These are phyloP conservation scores for Monosporascus sp. DNA, from an alignment of 2,329 filamentous ascomycete species.

Conservation along the genomic window DNA sequence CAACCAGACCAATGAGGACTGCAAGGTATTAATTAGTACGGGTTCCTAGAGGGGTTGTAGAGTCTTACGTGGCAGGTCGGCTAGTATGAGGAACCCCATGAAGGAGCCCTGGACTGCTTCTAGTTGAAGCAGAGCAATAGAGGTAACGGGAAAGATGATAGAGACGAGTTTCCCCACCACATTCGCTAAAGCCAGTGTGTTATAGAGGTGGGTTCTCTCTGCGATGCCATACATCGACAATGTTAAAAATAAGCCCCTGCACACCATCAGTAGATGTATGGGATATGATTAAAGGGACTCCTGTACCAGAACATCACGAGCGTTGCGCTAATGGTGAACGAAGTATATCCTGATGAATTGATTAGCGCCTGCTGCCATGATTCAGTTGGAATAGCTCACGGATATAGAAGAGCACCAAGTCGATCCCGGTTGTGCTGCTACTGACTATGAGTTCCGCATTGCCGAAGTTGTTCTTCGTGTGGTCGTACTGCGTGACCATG, in stretches of 20 bases:
- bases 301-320: conserved; percentile 11
- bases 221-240: conserved; percentile 12
- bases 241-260: conserved; percentile 10
- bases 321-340: conserved; percentile 9
- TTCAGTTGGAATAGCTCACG: conserved; percentile 1
- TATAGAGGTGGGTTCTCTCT: conserved; percentile 3
- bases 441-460: conserved; percentile 9
- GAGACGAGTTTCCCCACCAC: conserved; percentile 8
- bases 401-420: conserved; percentile 14
- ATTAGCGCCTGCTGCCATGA: neutral
- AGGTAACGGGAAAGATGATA: conserved; percentile 8
- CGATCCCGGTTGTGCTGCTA: conserved; percentile 6
- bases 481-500: conserved; percentile 5
- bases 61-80: conserved; percentile 11
- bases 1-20: conserved; percentile 35
- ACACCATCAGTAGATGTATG: neutral
- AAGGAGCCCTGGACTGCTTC: conserved; percentile 6
- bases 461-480: conserved; percentile 2
- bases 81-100: conserved; percentile 9
- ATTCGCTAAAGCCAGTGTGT: conserved; percentile 3
- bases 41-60: neutral
- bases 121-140: conserved; percentile 10
- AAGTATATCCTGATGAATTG: conserved; percentile 4
- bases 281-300: neutral
- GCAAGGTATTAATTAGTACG: neutral